Evolutionary conservation across 805 yeast species (phyloP), one percentile per base, ranked within the genome.

Genomic region (Teunomyces gatunensis): DNA sequence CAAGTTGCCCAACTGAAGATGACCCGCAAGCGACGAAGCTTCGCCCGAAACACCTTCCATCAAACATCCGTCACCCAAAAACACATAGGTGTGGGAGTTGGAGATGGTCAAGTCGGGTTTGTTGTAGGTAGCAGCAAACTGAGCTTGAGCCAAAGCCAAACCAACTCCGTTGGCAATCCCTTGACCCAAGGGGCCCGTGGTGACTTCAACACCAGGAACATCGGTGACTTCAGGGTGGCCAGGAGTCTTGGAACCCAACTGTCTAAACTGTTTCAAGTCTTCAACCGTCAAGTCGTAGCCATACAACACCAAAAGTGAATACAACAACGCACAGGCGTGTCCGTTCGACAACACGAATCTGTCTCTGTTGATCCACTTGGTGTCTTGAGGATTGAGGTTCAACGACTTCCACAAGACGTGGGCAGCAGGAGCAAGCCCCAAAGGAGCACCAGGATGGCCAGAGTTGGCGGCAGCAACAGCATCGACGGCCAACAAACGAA

Each of bases 401-500:
- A 91, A 78, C 64, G 81, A 81, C 69, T 83, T 79, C 83, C 85
- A 89, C 54, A 92, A 69, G 48, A 83, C 85, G 71, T 92, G 97
- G 53, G 97, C 96, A 51, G 91, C 85, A 40, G 97, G 96, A 13
- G 99, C 97, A 73, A 92, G 77, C 54, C 98, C 98, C 81, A 92
- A 83, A 62, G 98, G 98, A 46, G 99, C 98, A 77, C 99, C 99
- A 47, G 99, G 99, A 76, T 92, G 99, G 57, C 99, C 99, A 51
- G 96, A 86, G 74, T 92, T 87, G 61, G 97, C 92, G 72, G 83
- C 79, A 50, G 85, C 78, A 53, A 89, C 95, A 55, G 87, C 83
- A 69, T 92, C 99, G 46, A 87, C 88, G 30, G 98, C 83, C 60
- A 92, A 80, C 51, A 85, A 73, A 76, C 97, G 89, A 75, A 92